Percentiles rank a stretch among this genome's conserved stretches.
Conservation (phyloP, 108 stramenopile species). For the Tribonema minus region DNA sequence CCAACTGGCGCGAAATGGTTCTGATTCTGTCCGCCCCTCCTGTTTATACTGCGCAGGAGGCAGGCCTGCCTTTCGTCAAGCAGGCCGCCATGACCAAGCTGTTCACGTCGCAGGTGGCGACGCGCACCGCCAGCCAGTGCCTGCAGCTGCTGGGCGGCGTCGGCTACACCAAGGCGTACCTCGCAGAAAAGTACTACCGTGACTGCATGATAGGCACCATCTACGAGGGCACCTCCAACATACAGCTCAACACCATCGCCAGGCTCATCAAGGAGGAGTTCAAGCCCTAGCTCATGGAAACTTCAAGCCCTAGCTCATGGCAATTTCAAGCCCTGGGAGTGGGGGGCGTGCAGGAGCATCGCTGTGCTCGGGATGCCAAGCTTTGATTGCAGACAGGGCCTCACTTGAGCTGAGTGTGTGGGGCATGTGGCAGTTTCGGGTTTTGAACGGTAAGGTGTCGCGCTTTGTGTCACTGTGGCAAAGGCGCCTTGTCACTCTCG, state of each 20-base stretch:
- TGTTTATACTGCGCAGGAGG: too few relatives aligned
- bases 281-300: background rate
- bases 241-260: slow-evolving; percentile 75
- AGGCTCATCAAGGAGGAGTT: slow-evolving; percentile 63
- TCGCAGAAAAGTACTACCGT: slow-evolving; percentile 88
- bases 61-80: slow-evolving; percentile 78
- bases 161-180: slow-evolving; percentile 66
- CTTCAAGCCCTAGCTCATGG: background rate
- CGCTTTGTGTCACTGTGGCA: too few relatives aligned
- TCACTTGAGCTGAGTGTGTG: too few relatives aligned
- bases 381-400: too few relatives aligned
- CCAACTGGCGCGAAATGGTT: too few relatives aligned
- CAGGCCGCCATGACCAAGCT: slow-evolving; percentile 93
- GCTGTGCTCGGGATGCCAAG: too few relatives aligned
- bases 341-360: too few relatives aligned
- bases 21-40: too few relatives aligned
- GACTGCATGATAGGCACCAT: slow-evolving; percentile 94
- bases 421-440: too few relatives aligned
- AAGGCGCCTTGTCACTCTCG: too few relatives aligned
- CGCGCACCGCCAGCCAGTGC: slow-evolving; percentile 55
- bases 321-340: background rate
- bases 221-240: slow-evolving; percentile 77
- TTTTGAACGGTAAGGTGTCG: too few relatives aligned
- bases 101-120: slow-evolving; percentile 70
- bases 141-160: slow-evolving; percentile 92